A percentile compares a stretch with the other conserved stretches of the same genome.
These are phyloP conservation scores for Hypomyces perniciosus DNA, from an alignment of 2,329 filamentous ascomycete genomes.

Conservation along the genomic window DNA sequence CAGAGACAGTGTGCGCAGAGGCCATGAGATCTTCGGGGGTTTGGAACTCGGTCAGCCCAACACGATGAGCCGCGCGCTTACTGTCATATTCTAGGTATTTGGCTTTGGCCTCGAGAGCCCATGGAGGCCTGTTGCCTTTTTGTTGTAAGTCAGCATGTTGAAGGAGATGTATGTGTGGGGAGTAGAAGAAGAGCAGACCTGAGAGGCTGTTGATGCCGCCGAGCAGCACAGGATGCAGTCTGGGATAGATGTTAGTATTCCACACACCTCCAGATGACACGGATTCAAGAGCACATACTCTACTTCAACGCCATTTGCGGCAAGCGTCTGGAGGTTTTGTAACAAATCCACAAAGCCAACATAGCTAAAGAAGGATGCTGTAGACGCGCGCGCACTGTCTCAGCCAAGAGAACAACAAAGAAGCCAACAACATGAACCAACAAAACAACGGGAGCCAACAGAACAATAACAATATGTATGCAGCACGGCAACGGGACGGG, in stretches of 20 bases:
- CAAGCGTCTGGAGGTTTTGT: slow-evolving; percentile 48
- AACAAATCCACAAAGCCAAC: slow-evolving; percentile 52
- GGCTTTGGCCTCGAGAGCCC: slow-evolving; percentile 63
- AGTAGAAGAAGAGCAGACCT: slow-evolving; percentile 32
- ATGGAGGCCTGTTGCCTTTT: slow-evolving; percentile 68
- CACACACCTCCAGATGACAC: neutral
- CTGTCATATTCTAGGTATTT: slow-evolving; percentile 44
- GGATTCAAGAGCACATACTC: slow-evolving; percentile 45
- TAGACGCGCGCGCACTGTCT: too few species aligned
- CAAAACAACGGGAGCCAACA: neutral
- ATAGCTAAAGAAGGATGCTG: slow-evolving; percentile 61
- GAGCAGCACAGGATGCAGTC: slow-evolving; percentile 67
- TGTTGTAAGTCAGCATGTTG: neutral
- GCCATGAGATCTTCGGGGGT: slow-evolving; percentile 40
- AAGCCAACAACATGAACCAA: neutral
- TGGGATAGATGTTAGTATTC: slow-evolving; percentile 24
- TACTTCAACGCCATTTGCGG: slow-evolving; percentile 54
- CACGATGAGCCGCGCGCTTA: slow-evolving; percentile 32
- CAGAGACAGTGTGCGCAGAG: slow-evolving; percentile 41
- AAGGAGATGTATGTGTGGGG: neutral
- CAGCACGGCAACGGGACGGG: neutral
- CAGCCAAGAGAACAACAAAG: neutral
- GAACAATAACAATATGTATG: neutral
- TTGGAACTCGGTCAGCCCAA: slow-evolving; percentile 31
- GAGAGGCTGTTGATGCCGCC: slow-evolving; percentile 57